A percentile compares a stretch with the other conserved stretches of the same genome.
phyloP scores from a whole-genome alignment of 2,329 filamentous ascomycete genomes.

The Xylariaceae sp. region DNA sequence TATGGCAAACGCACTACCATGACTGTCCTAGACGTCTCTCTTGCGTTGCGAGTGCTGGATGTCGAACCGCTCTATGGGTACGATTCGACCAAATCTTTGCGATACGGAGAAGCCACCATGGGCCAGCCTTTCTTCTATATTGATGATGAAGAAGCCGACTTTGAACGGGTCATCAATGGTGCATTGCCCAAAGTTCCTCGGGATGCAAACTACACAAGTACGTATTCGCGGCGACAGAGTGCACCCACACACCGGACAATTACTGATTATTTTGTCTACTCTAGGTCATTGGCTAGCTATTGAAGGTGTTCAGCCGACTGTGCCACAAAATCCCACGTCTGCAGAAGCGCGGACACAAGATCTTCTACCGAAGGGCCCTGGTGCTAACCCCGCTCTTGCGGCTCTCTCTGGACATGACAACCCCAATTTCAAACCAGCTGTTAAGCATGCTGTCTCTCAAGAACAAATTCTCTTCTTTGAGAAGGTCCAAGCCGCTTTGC shows the following conservation, averaged over 20 bases:
- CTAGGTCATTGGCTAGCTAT: conserved; percentile 96
- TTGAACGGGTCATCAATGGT: conserved; percentile 98
- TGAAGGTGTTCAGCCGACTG: conserved; percentile 94
- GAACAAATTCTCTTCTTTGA: conserved; percentile 97
- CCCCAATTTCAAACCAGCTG: conserved; percentile 82
- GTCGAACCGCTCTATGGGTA: conserved; percentile 97
- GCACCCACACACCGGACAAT: neutral
- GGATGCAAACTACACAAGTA: conserved; percentile 90
- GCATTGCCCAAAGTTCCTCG: conserved; percentile 92
- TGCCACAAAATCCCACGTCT: conserved; percentile 92
- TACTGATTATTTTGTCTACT: conserved; percentile 21
- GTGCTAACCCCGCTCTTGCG: conserved; percentile 83
- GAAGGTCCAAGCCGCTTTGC: conserved; percentile 86
- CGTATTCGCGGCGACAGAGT: conserved; percentile 31
- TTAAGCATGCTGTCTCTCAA: conserved; percentile 95
- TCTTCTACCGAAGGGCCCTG: conserved; percentile 86
- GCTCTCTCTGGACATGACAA: conserved; percentile 85
- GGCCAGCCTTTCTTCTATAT: conserved; percentile 97
- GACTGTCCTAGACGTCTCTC: conserved; percentile 86
- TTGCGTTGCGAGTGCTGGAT: conserved; percentile 84
- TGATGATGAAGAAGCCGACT: conserved; percentile 97
- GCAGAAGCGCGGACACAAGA: conserved; percentile 85
- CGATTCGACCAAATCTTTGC: conserved; percentile 85
- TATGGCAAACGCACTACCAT: conserved; percentile 85
- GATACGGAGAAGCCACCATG: conserved; percentile 91